A percentile compares a stretch with the other conserved stretches of the same genome.
phyloP scores from a whole-genome alignment of 192 early-diverging fungal genomes.

The Rhizophagus prolifer region DNA sequence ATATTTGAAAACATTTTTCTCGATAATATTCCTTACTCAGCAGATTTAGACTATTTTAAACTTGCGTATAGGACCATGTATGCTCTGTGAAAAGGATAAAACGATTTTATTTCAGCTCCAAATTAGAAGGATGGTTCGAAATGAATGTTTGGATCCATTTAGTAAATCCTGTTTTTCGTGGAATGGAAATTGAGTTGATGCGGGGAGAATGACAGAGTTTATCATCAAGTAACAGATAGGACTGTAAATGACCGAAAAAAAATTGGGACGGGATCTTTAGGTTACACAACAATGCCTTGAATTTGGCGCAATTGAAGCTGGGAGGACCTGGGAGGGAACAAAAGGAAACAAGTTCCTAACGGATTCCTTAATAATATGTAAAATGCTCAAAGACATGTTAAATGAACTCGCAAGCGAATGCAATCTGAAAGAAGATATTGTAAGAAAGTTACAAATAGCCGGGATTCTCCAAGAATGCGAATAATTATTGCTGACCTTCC shows the following conservation, averaged over 20 bases:
- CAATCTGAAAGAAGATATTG: constrained; percentile 22
- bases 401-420: neutral
- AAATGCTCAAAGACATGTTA: constrained; percentile 21
- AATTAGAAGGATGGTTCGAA: too few relatives aligned
- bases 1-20: constrained; percentile 1
- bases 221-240: neutral
- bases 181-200: neutral
- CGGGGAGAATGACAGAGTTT: neutral
- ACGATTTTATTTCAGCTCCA: neutral
- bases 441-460: constrained; percentile 12
- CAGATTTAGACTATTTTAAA: constrained; percentile 15
- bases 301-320: constrained; percentile 19
- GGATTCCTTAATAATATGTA: constrained; percentile 11
- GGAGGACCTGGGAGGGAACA: neutral
- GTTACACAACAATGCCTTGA: neutral
- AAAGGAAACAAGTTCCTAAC: constrained; percentile 14
- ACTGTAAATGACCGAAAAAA: constrained; percentile 14
- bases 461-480: constrained; percentile 21
- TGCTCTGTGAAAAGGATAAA: neutral
- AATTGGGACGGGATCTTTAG: constrained; percentile 22
- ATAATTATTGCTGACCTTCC: neutral
- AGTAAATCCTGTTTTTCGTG: neutral
- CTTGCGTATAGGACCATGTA: neutral
- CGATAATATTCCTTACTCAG: constrained; percentile 5
- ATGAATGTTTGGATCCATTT: constrained; percentile 5